Conservation (phyloP, 164 flowering plant genomes). For the Chloranthus sessilifolius region DNA sequence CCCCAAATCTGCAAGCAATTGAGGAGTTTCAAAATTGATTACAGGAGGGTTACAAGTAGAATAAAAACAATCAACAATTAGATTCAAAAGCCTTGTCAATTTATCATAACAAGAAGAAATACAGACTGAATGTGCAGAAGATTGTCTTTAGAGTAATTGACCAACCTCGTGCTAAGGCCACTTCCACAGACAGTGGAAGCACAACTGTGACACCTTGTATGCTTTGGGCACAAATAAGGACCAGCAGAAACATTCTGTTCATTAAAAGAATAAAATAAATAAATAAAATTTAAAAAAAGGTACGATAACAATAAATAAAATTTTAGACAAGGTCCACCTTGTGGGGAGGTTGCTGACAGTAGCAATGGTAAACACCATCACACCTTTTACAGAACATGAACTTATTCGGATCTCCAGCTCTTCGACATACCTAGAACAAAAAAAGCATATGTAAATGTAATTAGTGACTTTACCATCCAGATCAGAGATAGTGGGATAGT, state of each 20-base stretch:
- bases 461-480: no score
- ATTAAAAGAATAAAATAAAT: neutral
- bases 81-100: no score
- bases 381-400: constrained; percentile 97
- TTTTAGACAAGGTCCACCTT: constrained; percentile 70
- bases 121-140: no score
- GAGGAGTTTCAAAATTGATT: no score
- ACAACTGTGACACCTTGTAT: constrained; percentile 97
- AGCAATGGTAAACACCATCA: constrained; percentile 95
- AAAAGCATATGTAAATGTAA: no score
- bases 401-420: constrained; percentile 89
- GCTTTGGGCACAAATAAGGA: constrained; percentile 92
- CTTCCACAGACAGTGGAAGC: constrained; percentile 90
- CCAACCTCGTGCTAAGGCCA: constrained; percentile 94
- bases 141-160: no score
- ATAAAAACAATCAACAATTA: no score
- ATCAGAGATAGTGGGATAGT: no score
- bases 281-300: neutral
- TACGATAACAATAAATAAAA: neutral
- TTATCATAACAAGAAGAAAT: no score
- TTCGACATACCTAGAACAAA: constrained; percentile 64
- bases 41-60: no score
- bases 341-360: constrained; percentile 97
- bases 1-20: no score
- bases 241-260: constrained; percentile 82